phyloP scores from a whole-genome alignment of 129 eudicot genomes.

The Flaveria ramosissima region DNA sequence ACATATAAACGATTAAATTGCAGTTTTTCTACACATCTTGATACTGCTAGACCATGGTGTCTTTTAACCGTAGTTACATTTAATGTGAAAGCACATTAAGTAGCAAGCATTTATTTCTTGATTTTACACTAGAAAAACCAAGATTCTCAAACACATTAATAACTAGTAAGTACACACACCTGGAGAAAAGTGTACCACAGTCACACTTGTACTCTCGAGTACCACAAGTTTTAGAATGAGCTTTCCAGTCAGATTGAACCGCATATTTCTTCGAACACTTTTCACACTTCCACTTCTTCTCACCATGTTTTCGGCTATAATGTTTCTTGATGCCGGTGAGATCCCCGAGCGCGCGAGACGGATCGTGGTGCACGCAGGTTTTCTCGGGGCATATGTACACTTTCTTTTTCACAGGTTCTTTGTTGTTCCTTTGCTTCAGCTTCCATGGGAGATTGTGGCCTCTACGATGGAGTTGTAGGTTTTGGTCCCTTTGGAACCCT shows the following conservation, averaged over 20 bases:
- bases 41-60: too few species aligned
- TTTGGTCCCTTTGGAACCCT: conserved; percentile 94
- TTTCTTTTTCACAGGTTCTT: conserved; percentile 66
- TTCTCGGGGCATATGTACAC: conserved; percentile 93
- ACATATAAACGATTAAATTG: too few species aligned
- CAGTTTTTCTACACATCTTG: too few species aligned
- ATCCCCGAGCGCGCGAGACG: conserved; percentile 85
- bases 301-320: conserved; percentile 95
- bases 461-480: conserved; percentile 87
- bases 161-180: conserved; percentile 39
- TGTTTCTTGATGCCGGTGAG: conserved; percentile 96
- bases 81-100: conserved; percentile 19
- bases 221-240: conserved; percentile 96
- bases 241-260: conserved; percentile 97
- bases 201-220: conserved; percentile 98
- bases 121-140: conserved; percentile 28
- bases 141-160: conserved; percentile 22
- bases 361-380: conserved; percentile 85
- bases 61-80: conserved; percentile 1
- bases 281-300: conserved; percentile 96
- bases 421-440: conserved; percentile 71
- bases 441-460: conserved; percentile 98
- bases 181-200: conserved; percentile 98
- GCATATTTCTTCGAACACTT: conserved; percentile 96
- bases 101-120: conserved; percentile 39